Conservation (phyloP, 371 early-diverging fungal species). For the Mucor piriformis region DNA sequence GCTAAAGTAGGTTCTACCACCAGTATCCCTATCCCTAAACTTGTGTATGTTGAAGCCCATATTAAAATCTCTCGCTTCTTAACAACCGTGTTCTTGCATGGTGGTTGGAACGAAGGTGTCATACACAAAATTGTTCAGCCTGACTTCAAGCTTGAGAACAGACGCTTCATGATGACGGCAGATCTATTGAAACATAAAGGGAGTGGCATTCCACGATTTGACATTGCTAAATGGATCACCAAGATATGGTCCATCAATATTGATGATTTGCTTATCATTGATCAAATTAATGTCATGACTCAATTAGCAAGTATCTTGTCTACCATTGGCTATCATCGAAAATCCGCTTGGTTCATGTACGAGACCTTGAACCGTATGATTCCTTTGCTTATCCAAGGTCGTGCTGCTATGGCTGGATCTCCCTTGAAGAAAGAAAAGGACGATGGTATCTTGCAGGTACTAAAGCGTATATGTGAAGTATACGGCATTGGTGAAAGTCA, state of each 20-base stretch:
- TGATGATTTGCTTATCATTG: conserved; percentile 58
- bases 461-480: conserved; percentile 70
- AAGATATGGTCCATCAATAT: conserved; percentile 56
- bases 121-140: conserved; percentile 18
- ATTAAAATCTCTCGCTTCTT: conserved; percentile 50
- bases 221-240: conserved; percentile 68
- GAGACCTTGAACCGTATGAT: conserved; percentile 68
- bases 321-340: conserved; percentile 68
- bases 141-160: background rate
- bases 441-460: conserved; percentile 65
- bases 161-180: conserved; percentile 6
- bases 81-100: conserved; percentile 33
- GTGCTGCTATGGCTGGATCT: conserved; percentile 32
- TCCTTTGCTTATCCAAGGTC: conserved; percentile 60
- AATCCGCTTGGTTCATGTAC: conserved; percentile 79
- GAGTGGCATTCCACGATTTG: conserved; percentile 42
- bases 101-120: conserved; percentile 40
- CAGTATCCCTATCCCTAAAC: conserved; percentile 27
- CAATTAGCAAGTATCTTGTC: conserved; percentile 69
- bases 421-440: conserved; percentile 28
- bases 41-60: conserved; percentile 54
- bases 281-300: conserved; percentile 69
- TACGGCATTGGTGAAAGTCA: conserved; percentile 65
- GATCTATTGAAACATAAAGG: conserved; percentile 23
- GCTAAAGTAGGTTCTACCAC: conserved; percentile 45